Percentiles rank a stretch among this genome's conserved stretches.
These are phyloP conservation scores for Saccharum officinarum DNA, from an alignment of 176 grass and related monocot species.

Conservation along the genomic window DNA sequence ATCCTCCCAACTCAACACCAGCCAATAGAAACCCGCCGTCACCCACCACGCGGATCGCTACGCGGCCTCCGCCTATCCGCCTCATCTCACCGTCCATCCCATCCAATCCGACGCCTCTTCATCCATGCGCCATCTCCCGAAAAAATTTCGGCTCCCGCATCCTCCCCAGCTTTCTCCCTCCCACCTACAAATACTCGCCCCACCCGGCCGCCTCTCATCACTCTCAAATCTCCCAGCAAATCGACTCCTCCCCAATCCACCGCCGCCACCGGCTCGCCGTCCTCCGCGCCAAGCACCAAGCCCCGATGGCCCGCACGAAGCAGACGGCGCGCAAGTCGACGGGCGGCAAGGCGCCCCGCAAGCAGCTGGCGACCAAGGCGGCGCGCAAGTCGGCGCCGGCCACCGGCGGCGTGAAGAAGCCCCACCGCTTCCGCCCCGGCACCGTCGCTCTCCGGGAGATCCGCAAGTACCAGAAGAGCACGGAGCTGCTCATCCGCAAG, in stretches of 20 bases:
- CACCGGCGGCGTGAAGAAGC: constrained; percentile 83
- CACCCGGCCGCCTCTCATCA: neutral
- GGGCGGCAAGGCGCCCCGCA: constrained; percentile 71
- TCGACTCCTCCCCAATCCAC: neutral
- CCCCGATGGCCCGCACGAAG: constrained; percentile 67
- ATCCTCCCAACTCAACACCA: neutral
- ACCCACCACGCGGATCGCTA: neutral
- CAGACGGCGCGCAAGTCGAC: constrained; percentile 76
- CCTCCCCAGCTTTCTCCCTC: too few relatives aligned
- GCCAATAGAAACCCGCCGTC: neutral
- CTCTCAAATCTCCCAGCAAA: neutral
- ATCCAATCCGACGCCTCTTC: neutral
- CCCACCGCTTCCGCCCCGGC: constrained; percentile 67
- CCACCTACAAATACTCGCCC: neutral
- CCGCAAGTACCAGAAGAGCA: constrained; percentile 95
- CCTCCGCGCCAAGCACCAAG: neutral
- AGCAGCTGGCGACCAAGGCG: constrained; percentile 82
- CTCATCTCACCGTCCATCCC: neutral
- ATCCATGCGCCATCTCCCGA: neutral
- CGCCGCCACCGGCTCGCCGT: neutral
- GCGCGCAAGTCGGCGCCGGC: constrained; percentile 72
- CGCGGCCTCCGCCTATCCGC: too few relatives aligned
- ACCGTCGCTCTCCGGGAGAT: constrained; percentile 77
- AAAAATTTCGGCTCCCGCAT: neutral
- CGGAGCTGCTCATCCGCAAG: constrained; percentile 83